phyloP scores from a whole-genome alignment of 129 eudicot genomes.

The Escallonia rubra region DNA sequence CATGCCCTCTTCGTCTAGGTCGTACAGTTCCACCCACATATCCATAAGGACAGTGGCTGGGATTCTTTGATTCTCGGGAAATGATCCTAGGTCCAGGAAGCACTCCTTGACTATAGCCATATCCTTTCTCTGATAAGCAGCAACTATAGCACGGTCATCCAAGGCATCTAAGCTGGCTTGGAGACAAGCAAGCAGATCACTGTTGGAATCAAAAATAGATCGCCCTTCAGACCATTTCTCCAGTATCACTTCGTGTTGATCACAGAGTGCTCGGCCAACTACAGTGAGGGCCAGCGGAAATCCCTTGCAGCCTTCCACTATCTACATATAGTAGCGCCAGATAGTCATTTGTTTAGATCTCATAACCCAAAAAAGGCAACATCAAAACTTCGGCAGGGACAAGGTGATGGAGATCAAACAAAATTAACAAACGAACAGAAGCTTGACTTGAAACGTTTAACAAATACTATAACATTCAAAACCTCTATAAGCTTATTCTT shows the following conservation, averaged over 20 bases:
- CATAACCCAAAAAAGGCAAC: too few species aligned
- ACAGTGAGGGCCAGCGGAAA: constrained; percentile 43
- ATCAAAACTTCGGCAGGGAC: too few species aligned
- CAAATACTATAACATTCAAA: too few species aligned
- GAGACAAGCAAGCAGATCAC: not conserved
- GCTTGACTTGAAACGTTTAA: too few species aligned
- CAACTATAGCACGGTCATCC: not conserved
- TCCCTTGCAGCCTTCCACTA: constrained; percentile 39
- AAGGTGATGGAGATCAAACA: too few species aligned
- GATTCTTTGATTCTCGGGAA: constrained; percentile 39
- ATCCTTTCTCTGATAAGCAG: too few species aligned
- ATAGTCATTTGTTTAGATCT: not conserved
- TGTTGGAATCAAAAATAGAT: constrained; percentile 11
- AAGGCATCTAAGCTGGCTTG: constrained; percentile 21
- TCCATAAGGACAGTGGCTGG: constrained; percentile 33
- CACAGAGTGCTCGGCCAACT: constrained; percentile 35
- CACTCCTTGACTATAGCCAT: constrained; percentile 20
- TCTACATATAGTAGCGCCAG: constrained; percentile 7
- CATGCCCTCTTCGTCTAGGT: constrained; percentile 33
- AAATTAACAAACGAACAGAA: too few species aligned
- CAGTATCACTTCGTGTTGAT: constrained; percentile 12
- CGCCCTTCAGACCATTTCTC: constrained; percentile 28
- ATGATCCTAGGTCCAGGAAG: constrained; percentile 35
- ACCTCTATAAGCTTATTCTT: too few species aligned
- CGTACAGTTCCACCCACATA: constrained; percentile 34